These are phyloP conservation scores for Euphorbia pulcherrima DNA, from an alignment of 345 rosid genomes.

Conservation along the genomic window DNA sequence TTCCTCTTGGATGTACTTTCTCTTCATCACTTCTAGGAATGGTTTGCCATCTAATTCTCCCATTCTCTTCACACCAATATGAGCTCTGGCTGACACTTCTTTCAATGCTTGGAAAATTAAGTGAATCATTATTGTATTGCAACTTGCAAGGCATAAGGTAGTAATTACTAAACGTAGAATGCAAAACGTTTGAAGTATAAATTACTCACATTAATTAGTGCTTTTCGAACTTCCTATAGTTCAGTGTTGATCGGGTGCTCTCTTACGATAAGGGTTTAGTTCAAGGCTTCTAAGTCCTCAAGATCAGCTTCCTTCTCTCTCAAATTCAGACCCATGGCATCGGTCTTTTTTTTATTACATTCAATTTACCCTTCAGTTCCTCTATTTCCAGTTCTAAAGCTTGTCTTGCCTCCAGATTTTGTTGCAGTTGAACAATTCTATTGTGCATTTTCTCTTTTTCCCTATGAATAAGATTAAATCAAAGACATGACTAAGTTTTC, in stretches of 20 bases:
- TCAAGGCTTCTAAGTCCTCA: slow-evolving; percentile 58
- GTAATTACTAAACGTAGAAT: not conserved
- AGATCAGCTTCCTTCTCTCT: slow-evolving; percentile 85
- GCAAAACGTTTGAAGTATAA: not conserved
- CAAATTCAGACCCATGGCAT: slow-evolving; percentile 50
- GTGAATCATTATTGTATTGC: slow-evolving; percentile 18
- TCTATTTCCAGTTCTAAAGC: slow-evolving; percentile 80
- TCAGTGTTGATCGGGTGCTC: slow-evolving; percentile 87
- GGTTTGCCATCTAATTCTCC: slow-evolving; percentile 86
- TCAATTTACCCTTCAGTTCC: slow-evolving; percentile 55
- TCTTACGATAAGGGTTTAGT: slow-evolving; percentile 72
- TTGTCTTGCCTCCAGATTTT: slow-evolving; percentile 77
- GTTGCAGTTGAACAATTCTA: slow-evolving; percentile 59
- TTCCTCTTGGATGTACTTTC: slow-evolving; percentile 55
- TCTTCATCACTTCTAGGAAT: slow-evolving; percentile 73
- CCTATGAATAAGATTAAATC: slow-evolving; percentile 42
- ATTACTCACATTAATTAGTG: slow-evolving; percentile 61
- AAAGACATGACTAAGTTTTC: slow-evolving; percentile 11
- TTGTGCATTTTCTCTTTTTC: slow-evolving; percentile 67
- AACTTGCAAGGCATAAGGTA: not conserved
- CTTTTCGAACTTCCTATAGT: slow-evolving; percentile 90
- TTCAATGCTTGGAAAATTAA: slow-evolving; percentile 47
- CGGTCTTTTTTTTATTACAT: slow-evolving; percentile 65
- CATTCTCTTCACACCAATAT: slow-evolving; percentile 85
- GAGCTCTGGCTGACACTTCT: slow-evolving; percentile 42